Conservation (phyloP, 1,284 basidiomycete genomes). For the Tilletia walkeri region DNA sequence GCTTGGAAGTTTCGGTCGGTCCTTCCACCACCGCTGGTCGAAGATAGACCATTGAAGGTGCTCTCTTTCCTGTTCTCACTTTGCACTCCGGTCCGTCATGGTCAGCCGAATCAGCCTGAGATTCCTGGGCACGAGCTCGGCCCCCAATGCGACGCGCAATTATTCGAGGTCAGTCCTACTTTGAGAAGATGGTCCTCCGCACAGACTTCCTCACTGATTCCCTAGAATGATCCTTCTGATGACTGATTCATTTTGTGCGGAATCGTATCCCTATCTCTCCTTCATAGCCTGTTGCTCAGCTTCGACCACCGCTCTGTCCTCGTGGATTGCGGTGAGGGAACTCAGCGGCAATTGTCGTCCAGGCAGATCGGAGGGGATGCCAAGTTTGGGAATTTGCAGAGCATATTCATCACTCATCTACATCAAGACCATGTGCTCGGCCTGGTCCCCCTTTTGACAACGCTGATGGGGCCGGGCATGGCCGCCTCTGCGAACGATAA, state of each 20-base stretch:
- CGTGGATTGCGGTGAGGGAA: slow-evolving; percentile 54
- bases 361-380: slow-evolving; percentile 42
- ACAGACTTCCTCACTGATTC: not conserved
- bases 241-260: too few relatives aligned
- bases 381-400: slow-evolving; percentile 41
- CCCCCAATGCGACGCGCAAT: slow-evolving; percentile 46
- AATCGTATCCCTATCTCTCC: not conserved
- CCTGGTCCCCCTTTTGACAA: slow-evolving; percentile 47
- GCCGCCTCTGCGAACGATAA: slow-evolving; percentile 19
- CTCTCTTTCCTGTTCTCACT: too few relatives aligned
- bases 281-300: slow-evolving; percentile 39
- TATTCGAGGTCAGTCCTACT: slow-evolving; percentile 38
- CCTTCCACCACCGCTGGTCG: too few relatives aligned
- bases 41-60: too few relatives aligned
- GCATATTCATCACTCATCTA: slow-evolving; percentile 51
- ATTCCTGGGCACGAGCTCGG: slow-evolving; percentile 52
- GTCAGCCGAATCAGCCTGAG: slow-evolving; percentile 32
- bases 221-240: too few relatives aligned
- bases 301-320: slow-evolving; percentile 44
- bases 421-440: slow-evolving; percentile 50
- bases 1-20: too few relatives aligned
- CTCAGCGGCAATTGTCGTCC: slow-evolving; percentile 45
- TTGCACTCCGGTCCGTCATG: not conserved
- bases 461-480: slow-evolving; percentile 48
- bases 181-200: not conserved